Evolutionary conservation across 2,329 filamentous ascomycete genomes (phyloP).

Genomic region (Bipolaris zeicola): DNA sequence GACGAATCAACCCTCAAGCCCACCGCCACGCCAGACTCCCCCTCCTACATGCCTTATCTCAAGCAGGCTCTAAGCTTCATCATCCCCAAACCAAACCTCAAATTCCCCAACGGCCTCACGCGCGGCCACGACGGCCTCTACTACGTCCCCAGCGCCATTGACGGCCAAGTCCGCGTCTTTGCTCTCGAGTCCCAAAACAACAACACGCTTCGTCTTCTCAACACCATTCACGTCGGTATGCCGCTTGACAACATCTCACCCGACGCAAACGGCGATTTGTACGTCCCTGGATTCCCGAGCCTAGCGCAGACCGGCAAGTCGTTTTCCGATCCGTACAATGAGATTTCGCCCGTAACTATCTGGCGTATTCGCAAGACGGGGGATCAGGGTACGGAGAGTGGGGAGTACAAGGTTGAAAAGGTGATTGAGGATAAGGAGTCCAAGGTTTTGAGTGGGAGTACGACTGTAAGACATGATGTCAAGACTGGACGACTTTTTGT

Average conservation of each 20-base stretch:
- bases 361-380: conserved; percentile 28
- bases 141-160: conserved; percentile 35
- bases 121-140: conserved; percentile 31
- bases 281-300: conserved; percentile 29
- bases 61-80: conserved; percentile 6
- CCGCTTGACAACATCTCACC: conserved; percentile 37
- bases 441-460: conserved; percentile 28
- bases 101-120: conserved; percentile 38
- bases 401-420: conserved; percentile 31
- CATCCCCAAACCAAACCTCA: conserved; percentile 29
- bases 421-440: conserved; percentile 34
- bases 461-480: conserved; percentile 34
- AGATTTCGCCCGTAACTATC: conserved; percentile 24
- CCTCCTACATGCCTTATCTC: conserved; percentile 12
- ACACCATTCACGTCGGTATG: conserved; percentile 32
- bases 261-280: conserved; percentile 35
- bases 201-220: conserved; percentile 25
- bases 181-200: conserved; percentile 15
- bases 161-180: conserved; percentile 32
- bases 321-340: conserved; percentile 22
- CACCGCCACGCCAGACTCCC: neutral
- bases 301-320: conserved; percentile 13
- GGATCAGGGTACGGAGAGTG: conserved; percentile 1
- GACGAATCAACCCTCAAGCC: neutral
- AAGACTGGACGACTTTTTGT: conserved; percentile 35